Conservation (phyloP, 2,329 filamentous ascomycete genomes). For the Orbilia blumenaviensis region DNA sequence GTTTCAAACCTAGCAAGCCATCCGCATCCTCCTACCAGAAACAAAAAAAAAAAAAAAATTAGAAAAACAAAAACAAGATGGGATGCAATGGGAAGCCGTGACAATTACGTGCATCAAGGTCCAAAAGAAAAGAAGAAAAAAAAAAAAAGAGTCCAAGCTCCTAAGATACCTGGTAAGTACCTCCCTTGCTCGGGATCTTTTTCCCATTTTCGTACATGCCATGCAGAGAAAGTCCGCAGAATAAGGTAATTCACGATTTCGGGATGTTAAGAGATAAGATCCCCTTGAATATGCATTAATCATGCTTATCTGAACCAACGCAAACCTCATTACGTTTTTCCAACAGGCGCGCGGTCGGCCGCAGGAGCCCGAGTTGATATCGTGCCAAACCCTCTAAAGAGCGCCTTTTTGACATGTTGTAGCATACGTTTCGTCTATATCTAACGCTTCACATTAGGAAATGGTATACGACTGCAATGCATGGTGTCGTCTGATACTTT, state of each 20-base stretch:
- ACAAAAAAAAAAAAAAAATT: not conserved
- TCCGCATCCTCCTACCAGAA: not conserved
- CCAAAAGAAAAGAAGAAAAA: too few species aligned
- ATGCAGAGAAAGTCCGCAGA: not conserved
- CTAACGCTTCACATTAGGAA: not conserved
- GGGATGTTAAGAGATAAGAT: conserved; percentile 3
- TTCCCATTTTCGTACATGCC: conserved; percentile 6
- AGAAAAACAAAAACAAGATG: too few species aligned
- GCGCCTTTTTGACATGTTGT: not conserved
- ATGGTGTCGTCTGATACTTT: not conserved
- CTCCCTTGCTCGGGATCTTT: conserved; percentile 15
- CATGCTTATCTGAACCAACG: conserved; percentile 36
- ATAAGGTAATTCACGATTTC: not conserved
- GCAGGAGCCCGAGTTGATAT: conserved; percentile 26
- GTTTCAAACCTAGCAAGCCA: conserved; percentile 2
- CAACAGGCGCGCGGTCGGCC: conserved; percentile 4
- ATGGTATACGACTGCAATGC: not conserved
- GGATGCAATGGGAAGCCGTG: too few species aligned
- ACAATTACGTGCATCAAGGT: conserved; percentile 19
- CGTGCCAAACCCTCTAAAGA: not conserved
- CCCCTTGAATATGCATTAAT: conserved; percentile 27
- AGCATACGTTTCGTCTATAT: not conserved
- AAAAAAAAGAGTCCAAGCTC: conserved; percentile 8
- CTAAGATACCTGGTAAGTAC: conserved; percentile 6
- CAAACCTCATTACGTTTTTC: conserved; percentile 45